Conservation (phyloP, 768 basidiomycete genomes). For the Calocera cornea region DNA sequence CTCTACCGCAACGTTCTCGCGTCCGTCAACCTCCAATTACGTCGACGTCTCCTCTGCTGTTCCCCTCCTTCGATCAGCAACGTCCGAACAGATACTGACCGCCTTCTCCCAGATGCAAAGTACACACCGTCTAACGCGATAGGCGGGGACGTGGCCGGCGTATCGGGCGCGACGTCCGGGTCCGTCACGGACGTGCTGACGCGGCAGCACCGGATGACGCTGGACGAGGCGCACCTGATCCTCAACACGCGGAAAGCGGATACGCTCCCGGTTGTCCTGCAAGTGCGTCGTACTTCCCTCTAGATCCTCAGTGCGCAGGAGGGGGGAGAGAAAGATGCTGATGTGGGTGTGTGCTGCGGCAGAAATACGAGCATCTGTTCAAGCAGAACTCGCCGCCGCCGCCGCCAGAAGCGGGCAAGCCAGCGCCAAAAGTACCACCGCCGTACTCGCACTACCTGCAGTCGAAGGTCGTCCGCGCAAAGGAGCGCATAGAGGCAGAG, state of each 20-base stretch:
- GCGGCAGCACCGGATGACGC: constrained; percentile 76
- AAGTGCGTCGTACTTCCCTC: constrained; percentile 35
- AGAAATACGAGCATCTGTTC: constrained; percentile 93
- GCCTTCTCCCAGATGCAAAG: constrained; percentile 56
- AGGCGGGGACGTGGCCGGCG: constrained; percentile 57
- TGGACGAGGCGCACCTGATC: constrained; percentile 90
- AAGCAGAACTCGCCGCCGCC: constrained; percentile 69
- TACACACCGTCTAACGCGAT: constrained; percentile 55
- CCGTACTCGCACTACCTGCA: constrained; percentile 82
- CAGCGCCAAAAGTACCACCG: constrained; percentile 29
- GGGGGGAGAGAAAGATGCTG: too few species aligned
- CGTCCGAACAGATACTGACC: background rate
- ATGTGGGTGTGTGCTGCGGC: background rate
- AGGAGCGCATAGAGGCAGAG: constrained; percentile 92
- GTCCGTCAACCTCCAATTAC: too few species aligned
- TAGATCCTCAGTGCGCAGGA: background rate
- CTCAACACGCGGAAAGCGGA: constrained; percentile 74
- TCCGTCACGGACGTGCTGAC: constrained; percentile 70
- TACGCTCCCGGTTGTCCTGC: constrained; percentile 49
- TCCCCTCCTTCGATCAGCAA: too few species aligned
- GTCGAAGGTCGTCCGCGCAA: constrained; percentile 90
- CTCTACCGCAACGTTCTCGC: too few species aligned
- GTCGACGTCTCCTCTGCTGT: too few species aligned
- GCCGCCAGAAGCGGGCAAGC: constrained; percentile 33
- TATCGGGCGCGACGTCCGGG: constrained; percentile 59